These are phyloP conservation scores for Microdochium nivale DNA, from an alignment of 2,329 filamentous ascomycete species.

Conservation along the genomic window DNA sequence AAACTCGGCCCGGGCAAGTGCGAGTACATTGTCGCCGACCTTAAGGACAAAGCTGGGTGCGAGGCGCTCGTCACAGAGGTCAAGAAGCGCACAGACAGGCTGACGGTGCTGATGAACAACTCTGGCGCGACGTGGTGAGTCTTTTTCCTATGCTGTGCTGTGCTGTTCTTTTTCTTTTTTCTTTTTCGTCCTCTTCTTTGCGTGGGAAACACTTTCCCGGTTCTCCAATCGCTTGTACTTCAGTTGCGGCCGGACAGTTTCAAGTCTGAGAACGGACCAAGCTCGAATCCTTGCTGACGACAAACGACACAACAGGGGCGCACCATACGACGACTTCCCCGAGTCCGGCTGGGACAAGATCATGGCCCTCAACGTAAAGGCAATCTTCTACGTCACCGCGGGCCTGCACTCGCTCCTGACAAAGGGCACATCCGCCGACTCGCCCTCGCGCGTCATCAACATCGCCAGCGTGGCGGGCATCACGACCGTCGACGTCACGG, in stretches of 20 bases:
- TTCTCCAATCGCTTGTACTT: too few species aligned
- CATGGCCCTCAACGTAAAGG: slow-evolving; percentile 5
- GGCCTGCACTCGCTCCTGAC: slow-evolving; percentile 4
- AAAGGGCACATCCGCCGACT: slow-evolving; percentile 2
- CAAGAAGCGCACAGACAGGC: not conserved
- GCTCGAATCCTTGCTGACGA: too few species aligned
- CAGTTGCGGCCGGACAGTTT: too few species aligned
- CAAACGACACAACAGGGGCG: not conserved
- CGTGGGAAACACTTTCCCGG: not conserved
- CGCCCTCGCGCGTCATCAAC: slow-evolving; percentile 3
- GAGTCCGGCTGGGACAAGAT: slow-evolving; percentile 6
- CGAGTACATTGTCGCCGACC: slow-evolving; percentile 5
- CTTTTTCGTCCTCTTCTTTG: not conserved
- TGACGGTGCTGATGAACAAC: slow-evolving; percentile 5
- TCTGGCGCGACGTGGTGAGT: slow-evolving; percentile 3
- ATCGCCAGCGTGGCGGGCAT: slow-evolving; percentile 4
- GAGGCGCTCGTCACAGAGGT: slow-evolving; percentile 3
- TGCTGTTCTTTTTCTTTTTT: not conserved
- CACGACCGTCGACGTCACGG: slow-evolving; percentile 1
- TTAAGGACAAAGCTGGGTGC: slow-evolving; percentile 5
- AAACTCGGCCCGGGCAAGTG: slow-evolving; percentile 2
- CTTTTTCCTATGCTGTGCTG: too few species aligned
- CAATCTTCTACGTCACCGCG: slow-evolving; percentile 4
- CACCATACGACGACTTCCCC: slow-evolving; percentile 5
- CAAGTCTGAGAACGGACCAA: too few species aligned